Percentiles rank a stretch among this genome's conserved stretches.
phyloP scores from a whole-genome alignment of 2,329 filamentous ascomycete species.

The Incumbomyces delicatus region DNA sequence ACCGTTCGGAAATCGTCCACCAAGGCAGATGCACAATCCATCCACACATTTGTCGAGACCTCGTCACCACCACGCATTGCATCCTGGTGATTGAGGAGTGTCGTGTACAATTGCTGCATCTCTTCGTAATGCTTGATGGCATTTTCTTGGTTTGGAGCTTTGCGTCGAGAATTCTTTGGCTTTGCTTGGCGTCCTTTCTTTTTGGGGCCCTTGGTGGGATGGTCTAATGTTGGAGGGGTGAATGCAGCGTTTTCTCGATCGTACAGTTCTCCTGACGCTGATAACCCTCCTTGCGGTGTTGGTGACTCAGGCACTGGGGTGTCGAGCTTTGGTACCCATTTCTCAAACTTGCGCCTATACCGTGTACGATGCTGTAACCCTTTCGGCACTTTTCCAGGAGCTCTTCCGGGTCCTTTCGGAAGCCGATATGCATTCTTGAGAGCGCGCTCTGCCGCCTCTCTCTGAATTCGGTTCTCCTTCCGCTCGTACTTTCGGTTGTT shows the following conservation, averaged over 20 bases:
- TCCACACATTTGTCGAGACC: conserved; percentile 45
- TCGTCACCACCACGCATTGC: conserved; percentile 41
- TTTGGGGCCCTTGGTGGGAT: conserved; percentile 1
- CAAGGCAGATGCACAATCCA: conserved; percentile 49
- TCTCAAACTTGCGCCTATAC: not conserved
- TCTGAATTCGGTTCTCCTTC: conserved; percentile 16
- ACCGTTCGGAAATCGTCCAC: conserved; percentile 53
- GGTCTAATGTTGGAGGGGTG: conserved; percentile 23
- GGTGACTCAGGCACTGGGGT: not conserved
- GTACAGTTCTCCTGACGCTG: not conserved
- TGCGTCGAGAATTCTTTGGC: conserved; percentile 15
- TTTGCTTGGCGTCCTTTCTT: conserved; percentile 14
- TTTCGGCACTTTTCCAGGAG: conserved; percentile 4
- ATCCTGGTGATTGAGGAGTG: conserved; percentile 39
- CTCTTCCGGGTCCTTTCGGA: conserved; percentile 1
- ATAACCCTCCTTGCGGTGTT: not conserved
- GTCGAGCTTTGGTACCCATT: not conserved
- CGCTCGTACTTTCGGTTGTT: conserved; percentile 21
- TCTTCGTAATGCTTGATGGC: conserved; percentile 32
- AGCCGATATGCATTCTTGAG: conserved; percentile 18
- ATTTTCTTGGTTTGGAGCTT: conserved; percentile 22
- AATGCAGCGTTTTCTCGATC: not conserved
- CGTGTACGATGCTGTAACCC: not conserved
- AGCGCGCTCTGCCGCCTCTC: conserved; percentile 20
- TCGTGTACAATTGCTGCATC: conserved; percentile 36